Evolutionary conservation across 768 basidiomycete genomes (phyloP).

Genomic region (Leccinellum albellum): DNA sequence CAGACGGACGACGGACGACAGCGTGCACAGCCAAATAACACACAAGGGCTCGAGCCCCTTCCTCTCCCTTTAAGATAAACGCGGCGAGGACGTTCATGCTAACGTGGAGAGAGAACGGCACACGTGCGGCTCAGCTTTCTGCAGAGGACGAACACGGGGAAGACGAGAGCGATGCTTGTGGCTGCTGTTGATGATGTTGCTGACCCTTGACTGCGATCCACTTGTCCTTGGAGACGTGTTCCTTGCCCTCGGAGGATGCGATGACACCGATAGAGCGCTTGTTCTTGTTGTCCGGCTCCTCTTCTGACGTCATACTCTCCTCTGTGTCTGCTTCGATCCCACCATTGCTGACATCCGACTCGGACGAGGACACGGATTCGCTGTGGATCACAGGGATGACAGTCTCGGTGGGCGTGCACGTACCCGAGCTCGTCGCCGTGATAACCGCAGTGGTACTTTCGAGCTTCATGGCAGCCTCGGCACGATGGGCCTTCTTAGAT

Average conservation of each 20-base stretch:
- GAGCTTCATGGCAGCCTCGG: slow-evolving; percentile 31
- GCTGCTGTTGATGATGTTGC: not conserved
- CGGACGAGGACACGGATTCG: slow-evolving; percentile 48
- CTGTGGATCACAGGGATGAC: slow-evolving; percentile 19
- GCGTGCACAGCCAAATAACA: not conserved
- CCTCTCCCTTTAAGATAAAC: not conserved
- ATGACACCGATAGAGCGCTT: slow-evolving; percentile 9
- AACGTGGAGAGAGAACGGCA: not conserved
- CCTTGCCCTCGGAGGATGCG: slow-evolving; percentile 16
- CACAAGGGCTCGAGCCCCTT: not conserved
- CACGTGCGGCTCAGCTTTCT: slow-evolving; percentile 4
- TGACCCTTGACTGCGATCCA: slow-evolving; percentile 74
- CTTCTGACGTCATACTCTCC: slow-evolving; percentile 73
- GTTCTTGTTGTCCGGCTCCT: slow-evolving; percentile 45
- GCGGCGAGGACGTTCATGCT: not conserved
- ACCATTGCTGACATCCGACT: slow-evolving; percentile 56
- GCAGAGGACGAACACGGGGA: slow-evolving; percentile 2
- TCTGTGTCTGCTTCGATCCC: slow-evolving; percentile 71
- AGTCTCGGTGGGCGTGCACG: slow-evolving; percentile 11
- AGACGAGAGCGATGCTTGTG: slow-evolving; percentile 6
- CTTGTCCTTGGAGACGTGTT: slow-evolving; percentile 50
- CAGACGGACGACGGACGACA: slow-evolving; percentile 7
- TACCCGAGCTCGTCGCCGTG: slow-evolving; percentile 7
- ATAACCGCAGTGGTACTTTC: slow-evolving; percentile 9
- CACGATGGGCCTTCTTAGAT: slow-evolving; percentile 44